phyloP scores from a whole-genome alignment of 495 filamentous ascomycete species.

The Tuber aestivum region DNA sequence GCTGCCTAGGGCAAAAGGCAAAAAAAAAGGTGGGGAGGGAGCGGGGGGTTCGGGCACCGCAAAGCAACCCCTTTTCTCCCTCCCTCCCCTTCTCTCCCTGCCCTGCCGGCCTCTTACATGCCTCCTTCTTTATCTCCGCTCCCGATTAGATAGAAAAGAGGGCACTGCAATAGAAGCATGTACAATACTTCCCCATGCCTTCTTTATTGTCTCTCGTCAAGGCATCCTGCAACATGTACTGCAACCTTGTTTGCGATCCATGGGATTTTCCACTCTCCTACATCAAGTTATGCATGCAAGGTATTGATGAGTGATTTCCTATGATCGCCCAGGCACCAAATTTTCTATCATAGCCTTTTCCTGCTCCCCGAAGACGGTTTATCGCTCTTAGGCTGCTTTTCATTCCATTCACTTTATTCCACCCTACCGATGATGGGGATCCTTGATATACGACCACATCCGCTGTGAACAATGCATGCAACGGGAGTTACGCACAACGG shows the following conservation, averaged over 20 bases:
- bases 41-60: constrained; percentile 15
- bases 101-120: constrained; percentile 29
- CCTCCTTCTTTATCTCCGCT: constrained; percentile 27
- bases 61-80: constrained; percentile 22
- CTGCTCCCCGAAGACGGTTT: background rate
- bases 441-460: background rate
- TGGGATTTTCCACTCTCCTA: constrained; percentile 15
- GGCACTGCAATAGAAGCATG: constrained; percentile 38
- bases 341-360: background rate
- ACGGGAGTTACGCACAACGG: background rate
- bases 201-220: constrained; percentile 41
- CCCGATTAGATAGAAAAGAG: constrained; percentile 14
- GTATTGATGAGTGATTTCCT: constrained; percentile 20
- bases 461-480: background rate
- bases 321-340: constrained; percentile 2
- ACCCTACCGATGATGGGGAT: background rate
- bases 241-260: constrained; percentile 40
- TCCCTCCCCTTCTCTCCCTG: constrained; percentile 4
- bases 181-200: constrained; percentile 33
- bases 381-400: background rate
- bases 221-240: constrained; percentile 39
- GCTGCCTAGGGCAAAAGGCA: constrained; percentile 18
- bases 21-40: background rate
- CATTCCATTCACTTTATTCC: background rate
- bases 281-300: constrained; percentile 21